phyloP scores from a whole-genome alignment of 169 alveolate genomes.

The Miamiensis avidus region DNA sequence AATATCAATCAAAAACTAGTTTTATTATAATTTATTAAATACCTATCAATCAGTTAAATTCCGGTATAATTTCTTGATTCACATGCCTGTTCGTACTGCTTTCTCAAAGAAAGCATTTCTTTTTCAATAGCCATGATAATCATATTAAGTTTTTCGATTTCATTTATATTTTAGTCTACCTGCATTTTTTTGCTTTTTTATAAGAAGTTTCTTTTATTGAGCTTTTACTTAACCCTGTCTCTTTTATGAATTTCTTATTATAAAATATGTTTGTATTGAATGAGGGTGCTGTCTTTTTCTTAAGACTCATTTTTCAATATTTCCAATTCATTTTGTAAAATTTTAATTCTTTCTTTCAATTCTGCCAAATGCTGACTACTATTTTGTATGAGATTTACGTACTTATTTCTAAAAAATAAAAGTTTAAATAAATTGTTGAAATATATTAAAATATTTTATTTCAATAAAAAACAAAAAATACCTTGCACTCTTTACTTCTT shows the following conservation, averaged over 20 bases:
- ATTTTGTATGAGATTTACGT: slow-evolving; percentile 82
- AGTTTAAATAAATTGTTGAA: too few relatives aligned
- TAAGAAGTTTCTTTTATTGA: slow-evolving; percentile 72
- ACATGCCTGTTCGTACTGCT: slow-evolving; percentile 84
- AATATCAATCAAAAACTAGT: too few relatives aligned
- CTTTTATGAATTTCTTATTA: slow-evolving; percentile 69
- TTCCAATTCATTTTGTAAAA: slow-evolving; percentile 87
- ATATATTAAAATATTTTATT: too few relatives aligned
- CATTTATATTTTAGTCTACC: slow-evolving; percentile 86
- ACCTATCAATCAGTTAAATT: slow-evolving; percentile 84
- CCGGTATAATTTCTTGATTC: slow-evolving; percentile 91
- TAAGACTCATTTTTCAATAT: slow-evolving; percentile 84
- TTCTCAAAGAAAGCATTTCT: slow-evolving; percentile 82
- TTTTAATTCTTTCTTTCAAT: slow-evolving; percentile 85
- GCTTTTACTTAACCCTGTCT: slow-evolving; percentile 77
- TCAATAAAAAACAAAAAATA: neutral
- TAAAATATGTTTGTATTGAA: slow-evolving; percentile 73
- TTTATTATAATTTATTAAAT: too few relatives aligned
- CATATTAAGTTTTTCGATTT: slow-evolving; percentile 87
- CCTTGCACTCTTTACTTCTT: slow-evolving; percentile 82
- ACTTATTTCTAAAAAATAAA: slow-evolving; percentile 70
- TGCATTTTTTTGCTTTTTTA: slow-evolving; percentile 73
- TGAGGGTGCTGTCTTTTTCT: slow-evolving; percentile 81
- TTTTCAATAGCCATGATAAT: slow-evolving; percentile 85
- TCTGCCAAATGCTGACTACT: slow-evolving; percentile 87